These are phyloP conservation scores for Austroboletus rostrupii DNA, from an alignment of 1,284 basidiomycete genomes.

Conservation along the genomic window DNA sequence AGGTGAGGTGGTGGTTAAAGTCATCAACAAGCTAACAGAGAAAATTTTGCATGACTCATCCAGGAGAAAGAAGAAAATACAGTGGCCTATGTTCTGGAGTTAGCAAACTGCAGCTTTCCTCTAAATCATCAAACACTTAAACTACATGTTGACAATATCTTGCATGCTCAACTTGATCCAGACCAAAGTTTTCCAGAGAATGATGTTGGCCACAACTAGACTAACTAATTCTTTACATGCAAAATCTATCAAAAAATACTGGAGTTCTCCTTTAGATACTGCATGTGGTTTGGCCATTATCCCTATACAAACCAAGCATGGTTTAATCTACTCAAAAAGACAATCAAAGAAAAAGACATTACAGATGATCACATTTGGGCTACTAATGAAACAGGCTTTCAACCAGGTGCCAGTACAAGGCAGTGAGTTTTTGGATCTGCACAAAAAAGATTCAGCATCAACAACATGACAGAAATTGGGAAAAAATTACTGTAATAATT, in stretches of 20 bases:
- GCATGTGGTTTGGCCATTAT: background rate
- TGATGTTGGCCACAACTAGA: background rate
- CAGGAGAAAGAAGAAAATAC: background rate
- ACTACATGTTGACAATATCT: background rate
- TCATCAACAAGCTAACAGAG: too few species aligned
- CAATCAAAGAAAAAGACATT: background rate
- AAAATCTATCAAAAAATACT: background rate
- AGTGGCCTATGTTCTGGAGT: background rate
- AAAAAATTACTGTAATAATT: constrained; percentile 1
- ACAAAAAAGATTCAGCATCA: background rate
- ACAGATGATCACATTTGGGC: background rate
- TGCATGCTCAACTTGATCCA: background rate
- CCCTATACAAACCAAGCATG: background rate
- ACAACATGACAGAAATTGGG: background rate
- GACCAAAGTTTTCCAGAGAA: background rate
- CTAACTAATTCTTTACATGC: background rate
- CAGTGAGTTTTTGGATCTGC: background rate
- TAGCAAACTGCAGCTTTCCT: background rate
- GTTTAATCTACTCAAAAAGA: background rate
- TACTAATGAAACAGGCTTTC: constrained; percentile 1
- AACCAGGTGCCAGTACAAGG: background rate
- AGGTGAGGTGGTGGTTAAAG: too few species aligned
- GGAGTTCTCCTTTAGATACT: background rate
- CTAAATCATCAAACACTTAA: background rate
- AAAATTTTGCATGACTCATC: background rate